These are phyloP conservation scores for Aureobasidium melanogenum DNA, from an alignment of 2,329 filamentous ascomycete genomes.

Conservation along the genomic window DNA sequence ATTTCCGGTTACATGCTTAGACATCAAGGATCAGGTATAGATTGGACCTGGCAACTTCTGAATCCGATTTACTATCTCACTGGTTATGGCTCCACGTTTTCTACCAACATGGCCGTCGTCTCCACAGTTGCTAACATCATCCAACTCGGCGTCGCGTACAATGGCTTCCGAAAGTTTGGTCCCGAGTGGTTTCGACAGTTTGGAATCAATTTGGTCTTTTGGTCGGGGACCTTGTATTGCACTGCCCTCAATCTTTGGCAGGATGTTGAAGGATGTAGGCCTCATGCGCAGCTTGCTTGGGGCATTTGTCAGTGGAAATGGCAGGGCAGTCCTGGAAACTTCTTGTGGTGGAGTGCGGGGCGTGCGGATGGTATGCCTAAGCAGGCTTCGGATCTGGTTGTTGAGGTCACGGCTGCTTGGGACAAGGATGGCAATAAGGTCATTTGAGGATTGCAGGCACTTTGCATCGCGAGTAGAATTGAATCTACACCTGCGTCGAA, in stretches of 20 bases:
- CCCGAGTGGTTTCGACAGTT: background rate
- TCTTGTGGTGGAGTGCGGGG: no score
- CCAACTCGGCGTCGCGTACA: background rate
- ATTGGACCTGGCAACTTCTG: background rate
- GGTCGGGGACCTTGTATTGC: no score
- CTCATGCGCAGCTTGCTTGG: background rate
- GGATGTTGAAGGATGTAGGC: background rate
- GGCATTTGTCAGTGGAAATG: background rate
- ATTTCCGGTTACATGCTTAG: background rate
- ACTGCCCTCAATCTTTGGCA: no score
- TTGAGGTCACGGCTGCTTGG: background rate
- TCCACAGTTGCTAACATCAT: background rate
- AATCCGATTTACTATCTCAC: background rate
- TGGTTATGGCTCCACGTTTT: background rate
- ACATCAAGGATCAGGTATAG: background rate
- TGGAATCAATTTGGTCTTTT: no score
- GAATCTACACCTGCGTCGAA: no score
- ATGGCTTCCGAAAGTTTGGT: constrained; percentile 16
- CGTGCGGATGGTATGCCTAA: no score
- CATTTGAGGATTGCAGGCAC: background rate
- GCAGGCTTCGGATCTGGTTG: background rate
- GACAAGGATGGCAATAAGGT: background rate
- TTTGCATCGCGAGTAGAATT: no score
- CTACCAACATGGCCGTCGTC: background rate
- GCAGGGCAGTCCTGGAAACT: background rate